Evolutionary conservation across 1,284 basidiomycete species (phyloP).

Genomic region (Ganoderma boninense): DNA sequence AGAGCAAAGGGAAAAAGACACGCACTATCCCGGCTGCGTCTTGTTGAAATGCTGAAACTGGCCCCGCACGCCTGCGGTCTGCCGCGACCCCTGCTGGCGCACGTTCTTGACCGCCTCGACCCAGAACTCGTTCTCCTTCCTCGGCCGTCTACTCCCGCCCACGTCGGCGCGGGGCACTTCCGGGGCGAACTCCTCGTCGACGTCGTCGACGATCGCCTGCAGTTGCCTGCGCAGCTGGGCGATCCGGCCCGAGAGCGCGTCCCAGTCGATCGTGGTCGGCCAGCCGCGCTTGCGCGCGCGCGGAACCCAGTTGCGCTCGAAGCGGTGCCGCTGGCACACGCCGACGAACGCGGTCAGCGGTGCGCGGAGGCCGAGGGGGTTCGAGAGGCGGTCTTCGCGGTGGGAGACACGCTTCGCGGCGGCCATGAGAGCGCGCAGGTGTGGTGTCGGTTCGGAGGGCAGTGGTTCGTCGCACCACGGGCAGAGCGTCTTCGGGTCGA

Average conservation of each 20-base stretch:
- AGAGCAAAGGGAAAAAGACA: slow-evolving; percentile 28
- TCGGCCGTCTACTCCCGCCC: slow-evolving; percentile 43
- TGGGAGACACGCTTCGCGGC: slow-evolving; percentile 59
- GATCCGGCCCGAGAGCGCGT: slow-evolving; percentile 59
- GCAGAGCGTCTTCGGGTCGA: slow-evolving; percentile 73
- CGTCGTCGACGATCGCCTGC: slow-evolving; percentile 59
- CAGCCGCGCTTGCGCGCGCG: slow-evolving; percentile 73
- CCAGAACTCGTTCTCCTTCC: slow-evolving; percentile 71
- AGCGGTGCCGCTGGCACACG: slow-evolving; percentile 79
- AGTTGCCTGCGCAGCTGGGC: slow-evolving; percentile 54
- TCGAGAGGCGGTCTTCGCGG: slow-evolving; percentile 70
- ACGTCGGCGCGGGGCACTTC: slow-evolving; percentile 22
- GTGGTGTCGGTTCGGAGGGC: slow-evolving; percentile 67
- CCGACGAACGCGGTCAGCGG: slow-evolving; percentile 66
- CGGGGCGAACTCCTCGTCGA: slow-evolving; percentile 43
- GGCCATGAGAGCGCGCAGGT: slow-evolving; percentile 62
- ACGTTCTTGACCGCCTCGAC: slow-evolving; percentile 66
- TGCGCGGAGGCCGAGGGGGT: slow-evolving; percentile 72
- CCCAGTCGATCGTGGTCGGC: slow-evolving; percentile 78
- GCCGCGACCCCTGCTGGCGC: slow-evolving; percentile 66
- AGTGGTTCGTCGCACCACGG: slow-evolving; percentile 80
- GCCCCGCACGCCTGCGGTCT: slow-evolving; percentile 69
- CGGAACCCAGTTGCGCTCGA: slow-evolving; percentile 75
- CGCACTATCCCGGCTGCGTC: slow-evolving; percentile 85
- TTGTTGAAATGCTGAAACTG: slow-evolving; percentile 81